Conservation (phyloP, 331 rosid genomes). For the Ulmus americana region DNA sequence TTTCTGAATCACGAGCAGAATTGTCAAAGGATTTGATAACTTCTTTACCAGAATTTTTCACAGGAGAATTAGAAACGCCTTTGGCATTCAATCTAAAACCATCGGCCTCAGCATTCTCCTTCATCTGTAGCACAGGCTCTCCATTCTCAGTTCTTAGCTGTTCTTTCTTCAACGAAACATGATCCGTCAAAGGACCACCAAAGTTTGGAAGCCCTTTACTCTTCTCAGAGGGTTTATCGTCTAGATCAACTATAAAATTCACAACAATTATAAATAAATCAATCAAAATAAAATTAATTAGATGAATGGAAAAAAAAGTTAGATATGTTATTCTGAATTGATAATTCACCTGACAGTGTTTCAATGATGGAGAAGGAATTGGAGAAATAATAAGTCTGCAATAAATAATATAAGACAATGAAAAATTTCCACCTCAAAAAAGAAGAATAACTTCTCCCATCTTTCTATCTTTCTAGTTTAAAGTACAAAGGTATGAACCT, state of each 20-base stretch:
- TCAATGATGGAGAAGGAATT: constrained; percentile 87
- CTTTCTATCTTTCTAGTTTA: background rate
- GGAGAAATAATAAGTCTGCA: constrained; percentile 86
- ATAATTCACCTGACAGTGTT: constrained; percentile 75
- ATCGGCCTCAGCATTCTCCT: constrained; percentile 44
- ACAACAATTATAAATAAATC: constrained; percentile 12
- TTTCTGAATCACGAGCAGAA: constrained; percentile 39
- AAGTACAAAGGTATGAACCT: constrained; percentile 43
- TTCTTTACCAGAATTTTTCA: constrained; percentile 35
- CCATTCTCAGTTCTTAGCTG: constrained; percentile 37
- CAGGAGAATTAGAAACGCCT: constrained; percentile 37
- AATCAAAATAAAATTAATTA: constrained; percentile 18
- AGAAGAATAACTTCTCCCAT: background rate
- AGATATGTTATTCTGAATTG: constrained; percentile 19
- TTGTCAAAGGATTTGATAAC: constrained; percentile 30
- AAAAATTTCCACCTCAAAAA: constrained; percentile 1
- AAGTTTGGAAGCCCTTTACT: constrained; percentile 40
- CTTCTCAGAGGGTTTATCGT: constrained; percentile 59
- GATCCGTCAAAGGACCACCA: constrained; percentile 36
- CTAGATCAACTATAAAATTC: constrained; percentile 50
- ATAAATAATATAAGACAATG: constrained; percentile 10
- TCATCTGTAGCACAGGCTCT: constrained; percentile 51
- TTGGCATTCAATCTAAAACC: constrained; percentile 47
- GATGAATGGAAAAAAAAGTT: constrained; percentile 17
- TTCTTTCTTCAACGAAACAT: constrained; percentile 38